A percentile compares a stretch with the other conserved stretches of the same genome.
Conservation (phyloP, 2,329 filamentous ascomycete species). For the Thelonectria blattea region DNA sequence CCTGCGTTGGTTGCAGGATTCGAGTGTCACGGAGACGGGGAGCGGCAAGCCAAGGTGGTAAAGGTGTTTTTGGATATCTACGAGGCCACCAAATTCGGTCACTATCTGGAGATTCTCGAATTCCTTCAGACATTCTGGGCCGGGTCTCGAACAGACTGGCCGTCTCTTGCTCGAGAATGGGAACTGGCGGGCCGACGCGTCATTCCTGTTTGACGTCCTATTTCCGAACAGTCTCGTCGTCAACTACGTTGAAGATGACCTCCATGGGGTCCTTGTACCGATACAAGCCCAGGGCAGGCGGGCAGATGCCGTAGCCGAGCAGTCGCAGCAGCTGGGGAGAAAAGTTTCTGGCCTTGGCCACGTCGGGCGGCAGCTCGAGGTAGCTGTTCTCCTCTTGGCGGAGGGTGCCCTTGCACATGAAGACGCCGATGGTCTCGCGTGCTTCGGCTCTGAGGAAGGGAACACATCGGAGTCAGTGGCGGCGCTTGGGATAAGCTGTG, state of each 20-base stretch:
- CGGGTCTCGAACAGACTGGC: background rate
- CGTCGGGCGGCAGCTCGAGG: constrained; percentile 21
- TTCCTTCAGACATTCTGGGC: background rate
- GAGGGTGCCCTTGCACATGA: constrained; percentile 23
- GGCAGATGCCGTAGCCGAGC: constrained; percentile 19
- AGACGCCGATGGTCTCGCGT: constrained; percentile 24
- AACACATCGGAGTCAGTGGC: background rate
- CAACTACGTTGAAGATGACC: constrained; percentile 22
- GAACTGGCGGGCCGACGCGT: background rate
- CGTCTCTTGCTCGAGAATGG: background rate
- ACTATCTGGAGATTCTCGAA: constrained; percentile 1
- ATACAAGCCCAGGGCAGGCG: constrained; percentile 20
- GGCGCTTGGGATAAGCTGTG: too few relatives aligned
- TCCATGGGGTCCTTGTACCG: constrained; percentile 28
- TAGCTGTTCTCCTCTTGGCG: constrained; percentile 24
- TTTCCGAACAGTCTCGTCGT: constrained; percentile 21
- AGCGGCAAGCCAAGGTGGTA: background rate
- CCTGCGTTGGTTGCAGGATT: background rate
- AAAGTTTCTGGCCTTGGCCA: constrained; percentile 13
- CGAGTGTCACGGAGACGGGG: constrained; percentile 1
- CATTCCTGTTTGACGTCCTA: background rate
- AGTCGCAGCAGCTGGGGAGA: constrained; percentile 22
- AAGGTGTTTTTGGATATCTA: constrained; percentile 1
- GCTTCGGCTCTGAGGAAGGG: background rate
- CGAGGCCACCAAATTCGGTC: background rate